Base-by-base conservation (phyloP, 805 yeast genomes). In the Candida palmyrensis region DNA sequence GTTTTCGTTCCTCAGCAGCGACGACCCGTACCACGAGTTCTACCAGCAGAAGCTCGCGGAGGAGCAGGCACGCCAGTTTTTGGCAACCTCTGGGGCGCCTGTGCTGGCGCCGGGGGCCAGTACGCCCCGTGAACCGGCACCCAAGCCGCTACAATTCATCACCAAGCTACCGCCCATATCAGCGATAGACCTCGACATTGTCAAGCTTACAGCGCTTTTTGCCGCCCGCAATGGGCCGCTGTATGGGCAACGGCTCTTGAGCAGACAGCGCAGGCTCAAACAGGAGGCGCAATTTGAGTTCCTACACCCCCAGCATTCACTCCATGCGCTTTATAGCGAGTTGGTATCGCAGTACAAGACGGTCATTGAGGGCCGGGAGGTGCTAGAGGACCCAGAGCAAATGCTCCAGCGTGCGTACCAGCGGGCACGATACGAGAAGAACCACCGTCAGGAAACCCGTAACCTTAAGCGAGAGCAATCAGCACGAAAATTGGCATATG, bases 151-250 rank as follows among this genome's bases (percentile, higher is more conserved):
- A 7, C 36, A 48, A 49, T 55, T 53, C 59, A 44, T 39, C 30
- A 47, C 39, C 25, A 56, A 45, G 29, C 39, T 51, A 33, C 63
- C 59, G 27, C 55, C 53, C 32, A 62, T 86, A 3, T 75, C 90
- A 0, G 49, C 71, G 1, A 59, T 68, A 19, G 96, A 88, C 51
- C 56, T 82, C 18, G 82, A 81, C 18, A 64, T 82, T 8, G 70
- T 90, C 27, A 82, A 84, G 50, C 47, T 77, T 2, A 75, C 89
- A 1, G 96, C 97, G 0, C 66, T 75, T 33, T 77, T 72, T 45
- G 75, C 75, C 1, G 84, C 87, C 1, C 51, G 65, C 12, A 78
- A 84, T 47, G 85, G 85, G 1, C 56, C 58, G 2, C 51, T 48
- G 9, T 71, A 73, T 35, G 52, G 42, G n/a, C 33, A 43, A 3